These are phyloP conservation scores for Daucus carota DNA, from an alignment of 129 eudicot species.

Conservation along the genomic window DH1_v3.0 NC_030387.2:8479001-8479500, in stretches of 20 bases:
- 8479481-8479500: no score
- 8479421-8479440: no score
- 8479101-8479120: background rate
- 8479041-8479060: background rate
- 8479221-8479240: background rate
- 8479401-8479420: background rate
- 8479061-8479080: background rate
- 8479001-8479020: background rate
- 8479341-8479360: no score
- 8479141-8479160: background rate
- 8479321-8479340: no score
- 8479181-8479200: background rate
- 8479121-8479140: background rate
- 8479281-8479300: constrained; percentile 74
- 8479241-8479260: constrained; percentile 11
- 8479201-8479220: background rate
- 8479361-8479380: background rate
- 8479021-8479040: background rate
- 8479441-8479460: background rate
- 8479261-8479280: constrained; percentile 71
- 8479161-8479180: background rate
- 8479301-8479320: constrained; percentile 15
- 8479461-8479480: no score
- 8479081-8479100: no score
- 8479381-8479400: background rate